Percentiles rank a stretch among this genome's conserved stretches.
These are phyloP conservation scores for Pichia phayaonensis DNA, from an alignment of 805 yeast species.

Conservation along the genomic window DNA sequence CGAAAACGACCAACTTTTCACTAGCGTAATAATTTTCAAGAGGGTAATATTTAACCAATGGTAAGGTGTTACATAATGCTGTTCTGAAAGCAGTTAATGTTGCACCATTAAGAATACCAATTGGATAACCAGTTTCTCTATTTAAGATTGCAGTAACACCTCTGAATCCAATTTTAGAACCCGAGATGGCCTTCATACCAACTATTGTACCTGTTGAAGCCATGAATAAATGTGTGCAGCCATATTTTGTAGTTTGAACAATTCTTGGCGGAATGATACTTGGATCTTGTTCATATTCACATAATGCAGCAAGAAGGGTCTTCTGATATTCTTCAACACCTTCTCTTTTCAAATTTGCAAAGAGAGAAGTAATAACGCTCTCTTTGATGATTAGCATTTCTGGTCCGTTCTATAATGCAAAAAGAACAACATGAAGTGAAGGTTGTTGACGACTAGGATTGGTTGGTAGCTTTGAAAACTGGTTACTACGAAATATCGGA, in stretches of 20 bases:
- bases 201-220: conserved; percentile 50
- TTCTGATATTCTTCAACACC: conserved; percentile 31
- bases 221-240: conserved; percentile 50
- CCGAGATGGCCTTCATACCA: conserved; percentile 55
- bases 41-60: conserved; percentile 32
- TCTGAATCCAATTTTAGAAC: conserved; percentile 50
- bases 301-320: conserved; percentile 31
- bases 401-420: too few relatives aligned
- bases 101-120: conserved; percentile 50
- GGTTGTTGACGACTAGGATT: too few relatives aligned
- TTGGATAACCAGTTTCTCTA: conserved; percentile 40
- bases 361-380: conserved; percentile 23
- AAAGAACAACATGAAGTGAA: not conserved
- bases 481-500: not conserved
- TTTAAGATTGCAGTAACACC: conserved; percentile 49
- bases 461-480: not conserved
- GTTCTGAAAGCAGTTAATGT: conserved; percentile 62
- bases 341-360: conserved; percentile 20
- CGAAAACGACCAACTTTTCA: conserved; percentile 36
- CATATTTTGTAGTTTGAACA: conserved; percentile 33
- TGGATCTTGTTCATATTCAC: conserved; percentile 36
- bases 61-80: conserved; percentile 48
- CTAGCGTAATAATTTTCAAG: conserved; percentile 12
- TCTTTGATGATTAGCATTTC: conserved; percentile 31
- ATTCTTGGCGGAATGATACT: conserved; percentile 48